These are phyloP conservation scores for Coniella vitis DNA, from an alignment of 2,329 filamentous ascomycete species.

Conservation along the genomic window DNA sequence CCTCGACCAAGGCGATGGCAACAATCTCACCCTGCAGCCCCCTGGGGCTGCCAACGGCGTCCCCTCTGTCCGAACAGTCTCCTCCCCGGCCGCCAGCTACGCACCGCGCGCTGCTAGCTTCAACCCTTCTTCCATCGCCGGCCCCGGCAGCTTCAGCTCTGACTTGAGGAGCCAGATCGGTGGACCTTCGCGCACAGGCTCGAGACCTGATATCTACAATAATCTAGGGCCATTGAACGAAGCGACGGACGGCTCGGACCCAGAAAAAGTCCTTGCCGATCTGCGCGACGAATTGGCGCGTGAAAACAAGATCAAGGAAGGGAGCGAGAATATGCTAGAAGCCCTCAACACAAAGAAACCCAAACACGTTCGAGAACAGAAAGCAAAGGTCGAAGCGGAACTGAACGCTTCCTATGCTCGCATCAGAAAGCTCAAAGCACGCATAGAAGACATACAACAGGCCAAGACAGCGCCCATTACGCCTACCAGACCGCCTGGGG, in stretches of 20 bases:
- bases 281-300: conserved; percentile 84
- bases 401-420: conserved; percentile 77
- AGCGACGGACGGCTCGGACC: conserved; percentile 46
- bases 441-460: conserved; percentile 53
- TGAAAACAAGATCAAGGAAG: conserved; percentile 96
- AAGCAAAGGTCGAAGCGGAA: conserved; percentile 75
- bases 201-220: conserved; percentile 43
- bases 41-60: conserved; percentile 34
- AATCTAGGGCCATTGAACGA: conserved; percentile 55
- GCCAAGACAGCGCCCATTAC: conserved; percentile 42
- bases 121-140: conserved; percentile 52
- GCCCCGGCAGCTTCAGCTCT: conserved; percentile 81
- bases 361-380: conserved; percentile 87
- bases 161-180: conserved; percentile 69
- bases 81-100: conserved; percentile 53
- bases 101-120: conserved; percentile 63
- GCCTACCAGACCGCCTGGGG: conserved; percentile 46
- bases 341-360: conserved; percentile 90
- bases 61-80: conserved; percentile 35
- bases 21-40: conserved; percentile 37
- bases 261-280: conserved; percentile 67
- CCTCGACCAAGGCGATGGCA: conserved; percentile 47
- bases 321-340: conserved; percentile 95
- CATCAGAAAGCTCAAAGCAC: conserved; percentile 54
- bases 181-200: conserved; percentile 55